Conservation (phyloP, 352 stramenopile species). For the Pythium aphanidermatum region DNA sequence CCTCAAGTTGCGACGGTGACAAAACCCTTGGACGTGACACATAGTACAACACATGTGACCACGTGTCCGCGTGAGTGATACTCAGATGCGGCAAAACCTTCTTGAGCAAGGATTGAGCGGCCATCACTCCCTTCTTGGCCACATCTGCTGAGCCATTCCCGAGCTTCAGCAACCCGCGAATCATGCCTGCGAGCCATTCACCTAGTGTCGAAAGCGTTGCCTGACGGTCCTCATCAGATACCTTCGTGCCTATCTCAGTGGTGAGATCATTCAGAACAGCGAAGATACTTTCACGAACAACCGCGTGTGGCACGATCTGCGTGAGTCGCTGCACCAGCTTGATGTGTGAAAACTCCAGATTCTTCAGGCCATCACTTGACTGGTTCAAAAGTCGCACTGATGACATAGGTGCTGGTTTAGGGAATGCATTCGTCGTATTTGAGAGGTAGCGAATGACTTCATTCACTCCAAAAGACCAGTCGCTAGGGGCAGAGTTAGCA, state of each 20-base stretch:
- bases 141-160: no score
- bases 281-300: conserved; percentile 25
- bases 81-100: conserved; percentile 46
- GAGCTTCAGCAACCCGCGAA: conserved; percentile 35
- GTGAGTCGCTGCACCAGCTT: conserved; percentile 52
- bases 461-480: conserved; percentile 73
- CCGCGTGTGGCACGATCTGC: conserved; percentile 27
- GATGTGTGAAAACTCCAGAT: conserved; percentile 23
- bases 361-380: conserved; percentile 28
- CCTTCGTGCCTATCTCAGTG: conserved; percentile 32
- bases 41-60: conserved; percentile 54
- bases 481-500: conserved; percentile 50
- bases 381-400: conserved; percentile 53
- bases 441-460: conserved; percentile 53
- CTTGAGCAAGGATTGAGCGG: no score
- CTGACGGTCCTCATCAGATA: conserved; percentile 53
- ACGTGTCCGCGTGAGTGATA: conserved; percentile 48
- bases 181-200: conserved; percentile 41
- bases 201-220: conserved; percentile 45
- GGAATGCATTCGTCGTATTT: conserved; percentile 33
- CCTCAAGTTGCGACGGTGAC: conserved; percentile 10
- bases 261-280: conserved; percentile 24
- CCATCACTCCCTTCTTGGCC: no score
- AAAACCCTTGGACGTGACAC: conserved; percentile 23
- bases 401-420: conserved; percentile 42